Evolutionary conservation across 768 basidiomycete species (phyloP), one percentile per base, ranked within the genome.

Genomic region (Gautieria morchelliformis): DNA sequence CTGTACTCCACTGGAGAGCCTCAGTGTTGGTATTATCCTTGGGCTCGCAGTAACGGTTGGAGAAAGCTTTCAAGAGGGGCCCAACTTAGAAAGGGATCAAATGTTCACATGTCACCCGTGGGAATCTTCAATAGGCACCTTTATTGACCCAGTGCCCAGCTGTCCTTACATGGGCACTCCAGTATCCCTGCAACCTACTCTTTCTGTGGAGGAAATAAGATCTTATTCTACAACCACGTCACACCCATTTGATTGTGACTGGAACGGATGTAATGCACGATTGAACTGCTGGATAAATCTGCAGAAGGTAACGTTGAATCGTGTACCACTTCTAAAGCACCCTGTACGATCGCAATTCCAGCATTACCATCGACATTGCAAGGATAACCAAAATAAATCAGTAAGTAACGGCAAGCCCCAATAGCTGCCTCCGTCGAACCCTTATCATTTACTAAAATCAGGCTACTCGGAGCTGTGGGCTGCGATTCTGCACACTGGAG

Each of bases 211-310:
- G 11, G 48, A 10, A 30, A 33, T 49, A 15, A 30, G 8, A 30
- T 30, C 22, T 9, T 49, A 49, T 24, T 27, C 48, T 49, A 49
- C 27, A 24, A 49, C 22, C 17, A 33, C 32, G 15, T 9, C 24
- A 4, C 48, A 49, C n/a, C 5, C 22, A 2, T 49, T 19, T 24
- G 24, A 49, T 10, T 49, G 48, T 49, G 48, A 49, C 27, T 49
- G 48, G 48, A 49, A 49, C 8, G 48, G 27, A 15, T 49, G 48
- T 49, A n/a, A 49, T 24, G 48, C 48, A 4, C 48, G 17, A 14
- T 20, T 49, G 17, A 49, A 49, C 48, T 49, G 48, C 48, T 49
- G 48, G 48, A 17, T 30, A 49, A 49, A 49, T 49, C 48, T 49
- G 17, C 48, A 49, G 32, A 49, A 49, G 48, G 48, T 49, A 30